Base-by-base conservation (phyloP, 116 monocot species). In the Cymodocea nodosa region DNA sequence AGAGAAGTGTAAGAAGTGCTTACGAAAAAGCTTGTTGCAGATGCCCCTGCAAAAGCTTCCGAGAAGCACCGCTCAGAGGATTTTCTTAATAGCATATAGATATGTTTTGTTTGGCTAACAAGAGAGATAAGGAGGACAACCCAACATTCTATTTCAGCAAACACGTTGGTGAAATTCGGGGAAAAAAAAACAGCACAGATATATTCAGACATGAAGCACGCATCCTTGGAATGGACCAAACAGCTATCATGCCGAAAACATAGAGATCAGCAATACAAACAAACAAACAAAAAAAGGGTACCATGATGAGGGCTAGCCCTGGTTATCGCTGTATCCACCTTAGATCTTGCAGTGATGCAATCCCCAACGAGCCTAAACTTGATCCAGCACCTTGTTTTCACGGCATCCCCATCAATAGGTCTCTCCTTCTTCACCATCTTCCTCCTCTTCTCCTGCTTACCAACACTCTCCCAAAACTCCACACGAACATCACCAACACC, bases 261-360 rank as follows among this genome's bases (percentile, higher is more conserved):
- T n/a, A 23, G 13, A 15, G 23, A 58, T 20, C 23, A 23, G 25
- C 58, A 58, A 20, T 58, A 22, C 24, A 58, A 58, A 58, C 18
- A 58, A 67, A 53, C 24, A 30, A 66, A 25, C 50, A 50, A 61
- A 1, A 36, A 39, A 18, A 68, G 23, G 24, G n/a, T 62, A 71
- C 71, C 71, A 71, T 52, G 18, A 50, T 56, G 48, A 19, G 58
- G 57, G 56, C 72, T 64, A 50, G 40, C 67, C 48, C 51, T 59
- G 67, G 68, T 61, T 4, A 44, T 39, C 20, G 74, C 60, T 22
- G 60, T 60, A 15, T 74, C 74, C 20, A 74, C 74, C 60, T 74
- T 74, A 15, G 66, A 50, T 66, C 52, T 74, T 9, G 67, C 53
- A 67, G 50, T 39, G 51, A 75, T 61, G 40, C 75, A 75, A 51